A percentile compares a stretch with the other conserved stretches of the same genome.
Conservation (phyloP, 1,284 basidiomycete genomes). For the Somion occarium region DNA sequence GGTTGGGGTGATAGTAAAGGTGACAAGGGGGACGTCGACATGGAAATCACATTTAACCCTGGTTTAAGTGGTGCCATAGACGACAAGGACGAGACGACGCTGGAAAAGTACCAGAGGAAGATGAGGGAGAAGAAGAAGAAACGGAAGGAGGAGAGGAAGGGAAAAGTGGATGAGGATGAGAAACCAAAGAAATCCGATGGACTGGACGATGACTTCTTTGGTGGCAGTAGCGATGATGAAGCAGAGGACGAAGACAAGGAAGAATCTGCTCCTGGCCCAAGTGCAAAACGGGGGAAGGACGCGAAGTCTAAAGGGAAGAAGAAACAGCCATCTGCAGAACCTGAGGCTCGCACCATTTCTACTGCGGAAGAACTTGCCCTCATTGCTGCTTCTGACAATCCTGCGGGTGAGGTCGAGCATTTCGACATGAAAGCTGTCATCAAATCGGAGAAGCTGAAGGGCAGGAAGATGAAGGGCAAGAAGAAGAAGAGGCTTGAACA, state of each 20-base stretch:
- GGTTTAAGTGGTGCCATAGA: slow-evolving; percentile 60
- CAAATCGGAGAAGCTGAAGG: slow-evolving; percentile 72
- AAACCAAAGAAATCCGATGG: slow-evolving; percentile 20
- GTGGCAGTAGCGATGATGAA: slow-evolving; percentile 40
- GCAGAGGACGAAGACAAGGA: slow-evolving; percentile 22
- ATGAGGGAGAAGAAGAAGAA: slow-evolving; percentile 82
- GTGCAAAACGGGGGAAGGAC: slow-evolving; percentile 30
- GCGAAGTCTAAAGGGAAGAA: slow-evolving; percentile 19
- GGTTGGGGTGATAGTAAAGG: slow-evolving; percentile 65
- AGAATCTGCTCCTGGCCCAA: slow-evolving; percentile 17
- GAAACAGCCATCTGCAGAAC: slow-evolving; percentile 6
- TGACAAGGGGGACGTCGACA: slow-evolving; percentile 55
- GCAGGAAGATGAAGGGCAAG: slow-evolving; percentile 50
- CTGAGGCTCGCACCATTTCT: slow-evolving; percentile 26
- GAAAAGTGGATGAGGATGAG: slow-evolving; percentile 24
- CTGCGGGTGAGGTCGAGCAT: slow-evolving; percentile 60
- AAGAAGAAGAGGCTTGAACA: slow-evolving; percentile 38
- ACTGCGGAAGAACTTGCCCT: slow-evolving; percentile 62
- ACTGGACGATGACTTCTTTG: slow-evolving; percentile 70
- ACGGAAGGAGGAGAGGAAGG: slow-evolving; percentile 65
- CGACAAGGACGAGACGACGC: slow-evolving; percentile 72
- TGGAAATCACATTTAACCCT: slow-evolving; percentile 93
- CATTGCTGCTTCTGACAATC: slow-evolving; percentile 55
- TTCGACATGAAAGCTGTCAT: slow-evolving; percentile 92
- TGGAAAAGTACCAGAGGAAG: slow-evolving; percentile 83